Base-by-base conservation (phyloP, 2,329 filamentous ascomycete genomes). In the Penicillium sp. region DNA sequence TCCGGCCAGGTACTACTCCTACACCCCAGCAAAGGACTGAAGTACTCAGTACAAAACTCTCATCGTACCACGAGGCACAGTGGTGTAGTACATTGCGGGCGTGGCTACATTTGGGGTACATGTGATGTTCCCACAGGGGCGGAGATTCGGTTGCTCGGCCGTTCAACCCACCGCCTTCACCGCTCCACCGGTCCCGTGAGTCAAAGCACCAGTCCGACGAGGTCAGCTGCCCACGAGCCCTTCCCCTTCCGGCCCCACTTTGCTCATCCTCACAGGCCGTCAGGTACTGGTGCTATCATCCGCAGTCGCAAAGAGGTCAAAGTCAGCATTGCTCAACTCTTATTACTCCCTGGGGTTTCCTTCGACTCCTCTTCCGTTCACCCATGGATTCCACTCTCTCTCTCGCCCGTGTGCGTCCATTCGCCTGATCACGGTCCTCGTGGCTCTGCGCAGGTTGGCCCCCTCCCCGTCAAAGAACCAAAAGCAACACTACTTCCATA, bases 351-450 rank as follows among this genome's bases (percentile, higher is more conserved):
- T 32, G 25, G 11, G 11, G 11, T 32, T 8, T n/a, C 13, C 8
- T 35, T 24, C 11, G 5, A 2, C 29, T 43, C n/a, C 11, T 18
- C 29, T 32, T 39, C 37, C 5, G 8, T 29, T 39, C 45, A 43
- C 38, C 46, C 45, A 59, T 59, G 55, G 57, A 52, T 52, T 42
- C 48, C 32, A 41, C 49, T 5, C 48, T 32, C 44, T 28, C 45
- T 38, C 39, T 52, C 47, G 29, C 45, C 52, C 57, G 50, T 39
- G 55, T 57, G 48, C 54, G 50, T 44, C 52, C 52, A 49, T 54
- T 58, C 55, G 58, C 55, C 54, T 58, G 54, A 59, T 56, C 48
- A 44, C 47, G 29, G 29, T 50, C 47, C 42, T 35, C 32, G 47
- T 56, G 55, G 53, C 34, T 37, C 41, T 53, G 29, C 29, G 29